Percentiles rank a stretch among this genome's conserved stretches.
These are phyloP conservation scores for Xylaria scruposa DNA, from an alignment of 495 filamentous ascomycete genomes.

Conservation along the genomic window DNA sequence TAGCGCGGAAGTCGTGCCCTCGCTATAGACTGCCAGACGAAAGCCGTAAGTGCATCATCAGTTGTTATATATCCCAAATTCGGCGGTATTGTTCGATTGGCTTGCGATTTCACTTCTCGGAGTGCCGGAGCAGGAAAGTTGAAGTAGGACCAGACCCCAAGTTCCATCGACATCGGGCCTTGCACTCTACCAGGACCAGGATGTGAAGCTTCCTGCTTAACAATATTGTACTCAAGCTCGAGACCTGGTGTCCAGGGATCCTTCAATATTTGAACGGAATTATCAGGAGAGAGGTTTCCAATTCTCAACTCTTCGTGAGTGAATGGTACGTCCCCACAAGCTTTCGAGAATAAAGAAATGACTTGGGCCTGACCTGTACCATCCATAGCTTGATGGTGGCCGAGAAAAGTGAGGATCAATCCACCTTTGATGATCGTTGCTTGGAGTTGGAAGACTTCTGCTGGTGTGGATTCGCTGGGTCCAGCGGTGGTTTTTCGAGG, in stretches of 20 bases:
- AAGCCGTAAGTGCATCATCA: constrained; percentile 61
- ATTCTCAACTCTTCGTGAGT: constrained; percentile 50
- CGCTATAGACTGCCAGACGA: constrained; percentile 58
- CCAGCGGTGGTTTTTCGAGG: neutral
- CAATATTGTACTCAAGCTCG: constrained; percentile 17
- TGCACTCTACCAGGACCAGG: constrained; percentile 9
- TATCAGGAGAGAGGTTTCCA: constrained; percentile 46
- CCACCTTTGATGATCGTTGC: constrained; percentile 59
- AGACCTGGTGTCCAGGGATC: neutral
- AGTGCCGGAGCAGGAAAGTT: neutral
- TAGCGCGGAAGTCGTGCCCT: constrained; percentile 53
- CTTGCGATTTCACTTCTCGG: neutral
- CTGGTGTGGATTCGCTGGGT: constrained; percentile 24
- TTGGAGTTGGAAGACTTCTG: constrained; percentile 57
- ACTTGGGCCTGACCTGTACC: constrained; percentile 59
- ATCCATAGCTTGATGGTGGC: constrained; percentile 60
- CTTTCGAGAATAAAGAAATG: constrained; percentile 60
- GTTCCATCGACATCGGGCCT: neutral
- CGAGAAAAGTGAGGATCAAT: constrained; percentile 55
- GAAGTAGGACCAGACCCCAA: constrained; percentile 8
- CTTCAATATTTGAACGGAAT: neutral
- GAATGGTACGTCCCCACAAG: constrained; percentile 54
- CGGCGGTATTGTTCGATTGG: constrained; percentile 14
- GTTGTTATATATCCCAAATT: constrained; percentile 43
- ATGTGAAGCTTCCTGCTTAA: neutral